Percentiles rank a stretch among this genome's conserved stretches.
Conservation (phyloP, 2,329 filamentous ascomycete genomes). For the Metarhizium robertsii region DNA sequence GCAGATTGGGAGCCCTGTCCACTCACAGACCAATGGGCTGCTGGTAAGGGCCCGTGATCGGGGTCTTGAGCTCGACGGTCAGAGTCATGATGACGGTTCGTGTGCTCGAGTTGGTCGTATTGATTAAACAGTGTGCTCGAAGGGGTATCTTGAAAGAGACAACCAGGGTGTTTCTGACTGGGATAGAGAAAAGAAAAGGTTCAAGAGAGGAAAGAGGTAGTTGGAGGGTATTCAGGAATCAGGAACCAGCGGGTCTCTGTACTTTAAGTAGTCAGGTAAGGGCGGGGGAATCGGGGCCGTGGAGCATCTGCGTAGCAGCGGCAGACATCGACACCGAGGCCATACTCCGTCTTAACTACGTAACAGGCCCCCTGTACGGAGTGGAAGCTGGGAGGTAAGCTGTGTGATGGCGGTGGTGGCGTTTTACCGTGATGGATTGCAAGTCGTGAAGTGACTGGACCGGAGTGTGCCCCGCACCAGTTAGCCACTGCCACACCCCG, state of each 20-base stretch:
- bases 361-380: no score
- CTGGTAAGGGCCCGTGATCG: constrained; percentile 48
- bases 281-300: not conserved
- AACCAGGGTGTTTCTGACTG: not conserved
- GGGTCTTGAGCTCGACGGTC: constrained; percentile 57
- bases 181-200: not conserved
- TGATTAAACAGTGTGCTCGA: not conserved
- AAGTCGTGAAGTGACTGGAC: not conserved
- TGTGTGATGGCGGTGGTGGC: not conserved
- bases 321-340: no score
- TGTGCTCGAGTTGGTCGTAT: not conserved
- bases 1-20: not conserved
- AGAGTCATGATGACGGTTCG: constrained; percentile 31
- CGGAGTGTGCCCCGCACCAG: not conserved
- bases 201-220: not conserved
- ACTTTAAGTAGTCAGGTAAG: not conserved
- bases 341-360: no score
- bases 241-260: not conserved
- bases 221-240: not conserved
- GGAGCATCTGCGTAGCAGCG: not conserved
- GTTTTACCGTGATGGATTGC: not conserved
- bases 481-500: not conserved
- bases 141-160: not conserved
- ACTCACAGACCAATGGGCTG: constrained; percentile 55
- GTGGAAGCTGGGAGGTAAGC: no score